Conservation (phyloP, 1,139 yeast genomes). For the Suhomyces ambrosiae region DNA sequence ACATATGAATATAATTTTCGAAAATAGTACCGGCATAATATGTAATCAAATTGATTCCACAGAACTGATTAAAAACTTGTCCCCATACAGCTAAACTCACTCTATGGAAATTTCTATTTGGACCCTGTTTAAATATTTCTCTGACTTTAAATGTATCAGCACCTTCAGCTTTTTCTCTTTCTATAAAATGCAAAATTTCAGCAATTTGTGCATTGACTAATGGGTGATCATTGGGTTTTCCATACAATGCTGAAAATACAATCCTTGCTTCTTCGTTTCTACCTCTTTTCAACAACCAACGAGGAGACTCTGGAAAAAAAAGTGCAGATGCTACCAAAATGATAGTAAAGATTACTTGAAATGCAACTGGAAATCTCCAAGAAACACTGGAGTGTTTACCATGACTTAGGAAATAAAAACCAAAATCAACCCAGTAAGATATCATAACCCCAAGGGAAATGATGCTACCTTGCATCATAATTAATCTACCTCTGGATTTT, state of each 20-base stretch:
- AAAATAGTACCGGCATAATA: slow-evolving; percentile 78
- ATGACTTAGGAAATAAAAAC: slow-evolving; percentile 36
- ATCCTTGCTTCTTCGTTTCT: slow-evolving; percentile 50
- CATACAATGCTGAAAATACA: slow-evolving; percentile 49
- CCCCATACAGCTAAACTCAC: slow-evolving; percentile 49
- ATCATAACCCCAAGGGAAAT: slow-evolving; percentile 26
- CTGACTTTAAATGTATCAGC: slow-evolving; percentile 26
- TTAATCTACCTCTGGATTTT: slow-evolving; percentile 36
- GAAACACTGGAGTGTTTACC: slow-evolving; percentile 14
- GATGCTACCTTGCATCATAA: slow-evolving; percentile 40
- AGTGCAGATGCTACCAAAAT: slow-evolving; percentile 17
- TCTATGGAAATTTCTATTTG: slow-evolving; percentile 50
- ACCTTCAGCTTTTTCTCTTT: slow-evolving; percentile 27
- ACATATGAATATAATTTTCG: slow-evolving; percentile 44
- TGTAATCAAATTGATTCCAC: slow-evolving; percentile 89
- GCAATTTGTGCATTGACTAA: slow-evolving; percentile 31
- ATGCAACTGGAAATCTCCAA: slow-evolving; percentile 54
- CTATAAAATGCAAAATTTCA: slow-evolving; percentile 34
- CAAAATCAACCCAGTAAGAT: slow-evolving; percentile 46
- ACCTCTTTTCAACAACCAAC: slow-evolving; percentile 32
- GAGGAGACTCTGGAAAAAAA: slow-evolving; percentile 26
- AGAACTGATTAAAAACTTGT: slow-evolving; percentile 85
- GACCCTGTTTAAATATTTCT: slow-evolving; percentile 39
- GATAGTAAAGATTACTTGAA: slow-evolving; percentile 42
- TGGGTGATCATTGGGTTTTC: slow-evolving; percentile 30